Evolutionary conservation across 805 yeast species (phyloP).

Genomic region (Yarrowia hollandica): DNA sequence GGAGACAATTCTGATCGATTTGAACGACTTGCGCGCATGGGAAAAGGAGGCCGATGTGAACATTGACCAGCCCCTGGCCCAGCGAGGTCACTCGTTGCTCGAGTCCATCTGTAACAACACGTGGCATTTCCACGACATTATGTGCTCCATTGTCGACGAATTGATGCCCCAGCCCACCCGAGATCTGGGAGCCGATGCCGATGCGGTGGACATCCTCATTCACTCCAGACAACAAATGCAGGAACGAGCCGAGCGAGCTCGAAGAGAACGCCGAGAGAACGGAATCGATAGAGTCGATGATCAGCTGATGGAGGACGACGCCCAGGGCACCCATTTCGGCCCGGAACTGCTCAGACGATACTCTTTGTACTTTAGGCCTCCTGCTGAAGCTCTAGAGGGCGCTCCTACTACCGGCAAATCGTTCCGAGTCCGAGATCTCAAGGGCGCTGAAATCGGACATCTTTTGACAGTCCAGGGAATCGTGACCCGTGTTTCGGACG

Average conservation of each 20-base stretch:
- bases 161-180: conserved; percentile 85
- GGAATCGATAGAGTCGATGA: conserved; percentile 53
- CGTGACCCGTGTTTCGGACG: conserved; percentile 93
- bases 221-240: conserved; percentile 88
- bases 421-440: conserved; percentile 84
- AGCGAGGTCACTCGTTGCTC: conserved; percentile 46
- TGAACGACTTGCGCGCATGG: conserved; percentile 78
- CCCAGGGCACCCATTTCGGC: conserved; percentile 55
- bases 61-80: conserved; percentile 37
- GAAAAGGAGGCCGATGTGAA: conserved; percentile 50
- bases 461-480: conserved; percentile 90
- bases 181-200: conserved; percentile 77
- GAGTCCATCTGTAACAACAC: conserved; percentile 71
- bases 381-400: conserved; percentile 44
- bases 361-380: conserved; percentile 81
- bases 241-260: conserved; percentile 57
- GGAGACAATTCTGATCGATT: conserved; percentile 66
- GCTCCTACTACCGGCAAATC: conserved; percentile 49
- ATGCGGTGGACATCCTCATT: conserved; percentile 87
- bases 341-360: conserved; percentile 84
- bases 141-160: conserved; percentile 72
- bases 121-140: conserved; percentile 73
- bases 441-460: conserved; percentile 80
- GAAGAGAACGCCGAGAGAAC: conserved; percentile 35
- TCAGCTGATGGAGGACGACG: conserved; percentile 34